A percentile compares a stretch with the other conserved stretches of the same genome.
Evolutionary conservation across 1,139 yeast genomes (phyloP).

Genomic region (Petasospora fabianii): DNA sequence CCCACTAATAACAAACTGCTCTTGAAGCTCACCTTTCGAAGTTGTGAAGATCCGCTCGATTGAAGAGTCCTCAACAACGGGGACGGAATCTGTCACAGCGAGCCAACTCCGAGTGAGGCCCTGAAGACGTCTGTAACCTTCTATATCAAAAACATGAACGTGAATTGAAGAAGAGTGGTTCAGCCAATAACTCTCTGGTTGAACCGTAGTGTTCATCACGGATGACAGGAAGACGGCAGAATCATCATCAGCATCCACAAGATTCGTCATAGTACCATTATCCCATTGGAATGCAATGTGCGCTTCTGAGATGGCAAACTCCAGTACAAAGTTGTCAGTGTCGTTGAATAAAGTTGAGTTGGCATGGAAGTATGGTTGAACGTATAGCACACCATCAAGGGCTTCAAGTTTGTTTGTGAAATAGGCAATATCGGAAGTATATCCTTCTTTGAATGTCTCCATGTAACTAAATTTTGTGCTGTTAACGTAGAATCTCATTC

Average conservation of each 20-base stretch:
- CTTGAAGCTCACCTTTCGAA: slow-evolving; percentile 47
- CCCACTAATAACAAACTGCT: slow-evolving; percentile 60
- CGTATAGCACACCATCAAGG: slow-evolving; percentile 6
- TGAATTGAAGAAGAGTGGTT: slow-evolving; percentile 30
- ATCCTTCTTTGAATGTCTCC: slow-evolving; percentile 12
- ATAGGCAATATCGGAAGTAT: slow-evolving; percentile 13
- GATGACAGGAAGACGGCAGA: slow-evolving; percentile 69
- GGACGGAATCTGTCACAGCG: slow-evolving; percentile 50
- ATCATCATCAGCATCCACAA: slow-evolving; percentile 71
- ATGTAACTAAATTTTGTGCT: slow-evolving; percentile 4
- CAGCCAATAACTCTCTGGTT: slow-evolving; percentile 18
- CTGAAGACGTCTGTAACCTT: slow-evolving; percentile 36
- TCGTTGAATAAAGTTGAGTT: slow-evolving; percentile 37
- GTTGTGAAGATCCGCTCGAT: slow-evolving; percentile 14
- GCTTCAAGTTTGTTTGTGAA: slow-evolving; percentile 8
- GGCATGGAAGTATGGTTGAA: slow-evolving; percentile 13
- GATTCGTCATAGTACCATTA: slow-evolving; percentile 49
- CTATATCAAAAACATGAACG: slow-evolving; percentile 44
- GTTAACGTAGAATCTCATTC: slow-evolving; percentile 13
- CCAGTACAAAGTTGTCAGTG: slow-evolving; percentile 51
- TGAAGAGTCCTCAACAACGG: slow-evolving; percentile 32
- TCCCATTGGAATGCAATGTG: slow-evolving; percentile 73
- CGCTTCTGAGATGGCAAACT: slow-evolving; percentile 65
- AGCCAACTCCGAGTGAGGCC: slow-evolving; percentile 63
- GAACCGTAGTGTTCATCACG: slow-evolving; percentile 34